Base-by-base conservation (phyloP, 805 yeast genomes). In the Jamesozyma lodderae region DNA sequence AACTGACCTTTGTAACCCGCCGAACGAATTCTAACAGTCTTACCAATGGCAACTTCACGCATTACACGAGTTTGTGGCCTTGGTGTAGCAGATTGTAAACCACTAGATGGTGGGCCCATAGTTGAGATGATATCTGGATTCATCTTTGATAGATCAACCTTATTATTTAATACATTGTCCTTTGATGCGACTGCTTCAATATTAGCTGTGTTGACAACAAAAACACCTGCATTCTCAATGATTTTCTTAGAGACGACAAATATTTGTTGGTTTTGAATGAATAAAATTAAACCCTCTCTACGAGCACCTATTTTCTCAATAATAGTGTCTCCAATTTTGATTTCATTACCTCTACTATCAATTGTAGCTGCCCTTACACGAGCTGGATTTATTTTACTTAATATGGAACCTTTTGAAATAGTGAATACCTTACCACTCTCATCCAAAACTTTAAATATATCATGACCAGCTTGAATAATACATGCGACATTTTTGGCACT, bases 251-350 rank as follows among this genome's bases (percentile, higher is more conserved):
- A 80, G 57, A 85, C 81, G 34, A 88, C 67, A 59, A 90, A 92
- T 43, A 92, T 71, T 35, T 71, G 69, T 37, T 81, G 79, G 55
- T 87, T 80, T 69, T 81, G 84, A 40, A 92, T 79, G 58, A 90
- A 96, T 41, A 92, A 60, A 43, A 92, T 82, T 26, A 73, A 76
- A 49, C 98, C 98, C 55, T 83, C 88, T 57, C 94, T 75, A 49
- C 83, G 79, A 50, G 87, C 95, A 35, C 94, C 94, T 13, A 72
- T 69, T 20, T 70, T 62, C 56, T 92, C 98, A 51, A 79, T 79
- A n/a, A 92, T 94, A 3, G 92, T 79, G 56, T 92, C 98, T 36
- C 96, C 96, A 27, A 84, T 78, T 40, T 81, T 77, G 39, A 92
- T 76, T 47, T 92, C 90, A 36, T 78, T 72, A 33, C 98, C 98